Evolutionary conservation across 768 basidiomycete species (phyloP).

Genomic region (Leccinum barrowsii): DNA sequence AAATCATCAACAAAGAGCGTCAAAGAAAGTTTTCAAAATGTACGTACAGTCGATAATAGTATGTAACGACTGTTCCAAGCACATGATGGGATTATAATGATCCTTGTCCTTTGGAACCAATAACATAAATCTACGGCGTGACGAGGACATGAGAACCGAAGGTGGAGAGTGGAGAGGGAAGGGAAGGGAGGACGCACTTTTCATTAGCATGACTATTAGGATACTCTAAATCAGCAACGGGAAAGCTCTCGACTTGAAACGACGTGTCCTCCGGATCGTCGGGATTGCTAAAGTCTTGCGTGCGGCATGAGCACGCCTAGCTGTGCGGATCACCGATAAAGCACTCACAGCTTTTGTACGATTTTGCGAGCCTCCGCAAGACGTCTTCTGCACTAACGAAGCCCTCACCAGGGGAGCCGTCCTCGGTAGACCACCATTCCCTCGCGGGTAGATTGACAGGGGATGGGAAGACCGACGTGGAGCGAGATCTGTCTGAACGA

Average conservation of each 20-base stretch:
- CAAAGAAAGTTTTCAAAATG: constrained; percentile 18
- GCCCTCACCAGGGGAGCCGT: constrained; percentile 47
- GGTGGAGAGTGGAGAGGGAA: background rate
- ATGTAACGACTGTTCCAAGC: constrained; percentile 66
- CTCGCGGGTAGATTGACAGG: constrained; percentile 22
- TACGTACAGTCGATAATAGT: constrained; percentile 67
- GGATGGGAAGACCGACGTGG: constrained; percentile 50
- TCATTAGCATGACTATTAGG: constrained; percentile 69
- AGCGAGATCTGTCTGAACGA: constrained; percentile 57
- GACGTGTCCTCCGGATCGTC: constrained; percentile 57
- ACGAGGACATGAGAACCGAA: background rate
- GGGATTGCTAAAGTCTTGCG: constrained; percentile 66
- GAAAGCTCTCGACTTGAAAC: constrained; percentile 62
- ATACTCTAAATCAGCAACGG: constrained; percentile 73
- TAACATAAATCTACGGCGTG: constrained; percentile 57
- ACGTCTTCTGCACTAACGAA: constrained; percentile 65
- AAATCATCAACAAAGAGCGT: constrained; percentile 8
- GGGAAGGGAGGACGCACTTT: constrained; percentile 41
- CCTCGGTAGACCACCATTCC: constrained; percentile 50
- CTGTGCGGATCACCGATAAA: background rate
- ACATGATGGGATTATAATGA: constrained; percentile 83
- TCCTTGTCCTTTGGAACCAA: constrained; percentile 81
- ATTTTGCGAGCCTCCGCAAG: constrained; percentile 57
- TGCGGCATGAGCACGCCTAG: constrained; percentile 9
- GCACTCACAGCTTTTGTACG: constrained; percentile 66